Evolutionary conservation across 805 yeast species (phyloP).

Genomic region (Candida sithepensis): DNA sequence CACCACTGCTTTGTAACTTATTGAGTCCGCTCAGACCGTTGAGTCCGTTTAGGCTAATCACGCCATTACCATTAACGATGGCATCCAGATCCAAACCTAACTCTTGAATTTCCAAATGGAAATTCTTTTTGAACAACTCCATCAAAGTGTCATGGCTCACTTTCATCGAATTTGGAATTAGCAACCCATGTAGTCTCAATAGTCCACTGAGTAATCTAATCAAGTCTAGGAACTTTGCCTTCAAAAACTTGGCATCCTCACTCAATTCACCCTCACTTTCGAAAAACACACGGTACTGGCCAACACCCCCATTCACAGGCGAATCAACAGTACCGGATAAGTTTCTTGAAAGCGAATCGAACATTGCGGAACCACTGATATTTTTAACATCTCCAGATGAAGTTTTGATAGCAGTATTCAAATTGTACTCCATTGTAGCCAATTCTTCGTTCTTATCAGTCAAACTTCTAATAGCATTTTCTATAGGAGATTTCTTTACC

Average conservation of each 20-base stretch:
- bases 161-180: conserved; percentile 53
- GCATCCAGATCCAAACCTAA: conserved; percentile 33
- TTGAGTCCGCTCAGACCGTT: too few species aligned
- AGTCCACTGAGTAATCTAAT: conserved; percentile 63
- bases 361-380: conserved; percentile 35
- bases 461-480: conserved; percentile 72
- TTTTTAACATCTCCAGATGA: conserved; percentile 29
- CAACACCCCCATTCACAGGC: conserved; percentile 91
- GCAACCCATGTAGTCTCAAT: conserved; percentile 62
- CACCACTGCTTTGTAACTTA: background rate
- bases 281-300: conserved; percentile 73
- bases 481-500: conserved; percentile 72
- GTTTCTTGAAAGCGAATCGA: conserved; percentile 65
- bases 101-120: conserved; percentile 55
- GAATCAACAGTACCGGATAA: conserved; percentile 85
- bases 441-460: conserved; percentile 69
- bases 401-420: conserved; percentile 43
- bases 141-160: conserved; percentile 67
- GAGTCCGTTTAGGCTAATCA: too few species aligned
- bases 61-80: conserved; percentile 3
- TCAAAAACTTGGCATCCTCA: conserved; percentile 29
- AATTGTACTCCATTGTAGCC: conserved; percentile 60
- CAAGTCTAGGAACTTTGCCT: conserved; percentile 62
- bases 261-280: conserved; percentile 20
- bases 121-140: conserved; percentile 62